Percentiles rank a stretch among this genome's conserved stretches.
These are phyloP conservation scores for Boletus insuetus DNA, from an alignment of 768 basidiomycete genomes.

Conservation along the genomic window DNA sequence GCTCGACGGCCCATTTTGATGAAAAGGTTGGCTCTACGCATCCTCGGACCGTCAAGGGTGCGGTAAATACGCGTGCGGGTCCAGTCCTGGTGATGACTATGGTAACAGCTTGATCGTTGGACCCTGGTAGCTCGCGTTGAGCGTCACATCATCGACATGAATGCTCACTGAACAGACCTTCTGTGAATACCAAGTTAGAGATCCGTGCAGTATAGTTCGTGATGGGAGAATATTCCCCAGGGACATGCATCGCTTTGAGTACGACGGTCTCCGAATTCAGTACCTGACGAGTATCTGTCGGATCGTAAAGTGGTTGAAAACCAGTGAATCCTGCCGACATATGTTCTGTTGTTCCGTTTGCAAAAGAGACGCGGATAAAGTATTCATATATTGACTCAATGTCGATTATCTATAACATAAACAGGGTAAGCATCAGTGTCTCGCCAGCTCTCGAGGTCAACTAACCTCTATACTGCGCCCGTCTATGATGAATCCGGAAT, in stretches of 20 bases:
- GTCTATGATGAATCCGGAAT: not conserved
- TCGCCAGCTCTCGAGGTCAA: not conserved
- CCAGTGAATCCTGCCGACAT: slow-evolving; percentile 16
- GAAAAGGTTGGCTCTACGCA: not conserved
- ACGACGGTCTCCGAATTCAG: not conserved
- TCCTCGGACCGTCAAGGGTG: not conserved
- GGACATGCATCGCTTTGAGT: not conserved
- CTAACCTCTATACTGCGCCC: not conserved
- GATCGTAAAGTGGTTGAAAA: slow-evolving; percentile 12
- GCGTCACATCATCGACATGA: not conserved
- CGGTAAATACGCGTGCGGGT: slow-evolving; percentile 5
- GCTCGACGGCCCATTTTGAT: slow-evolving; percentile 8
- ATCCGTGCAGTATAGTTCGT: not conserved
- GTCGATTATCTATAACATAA: not conserved
- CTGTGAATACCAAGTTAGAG: not conserved
- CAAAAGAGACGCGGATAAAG: slow-evolving; percentile 11
- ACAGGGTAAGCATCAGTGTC: not conserved
- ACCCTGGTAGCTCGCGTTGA: not conserved
- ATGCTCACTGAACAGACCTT: not conserved
- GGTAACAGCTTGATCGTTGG: not conserved
- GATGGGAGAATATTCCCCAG: not conserved
- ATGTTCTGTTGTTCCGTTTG: slow-evolving; percentile 14
- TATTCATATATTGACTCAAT: slow-evolving; percentile 21
- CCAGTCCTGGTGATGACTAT: slow-evolving; percentile 14
- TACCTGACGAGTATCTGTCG: not conserved